These are phyloP conservation scores for Aschersonia sp. DNA, from an alignment of 2,329 filamentous ascomycete species.

Conservation along the genomic window DNA sequence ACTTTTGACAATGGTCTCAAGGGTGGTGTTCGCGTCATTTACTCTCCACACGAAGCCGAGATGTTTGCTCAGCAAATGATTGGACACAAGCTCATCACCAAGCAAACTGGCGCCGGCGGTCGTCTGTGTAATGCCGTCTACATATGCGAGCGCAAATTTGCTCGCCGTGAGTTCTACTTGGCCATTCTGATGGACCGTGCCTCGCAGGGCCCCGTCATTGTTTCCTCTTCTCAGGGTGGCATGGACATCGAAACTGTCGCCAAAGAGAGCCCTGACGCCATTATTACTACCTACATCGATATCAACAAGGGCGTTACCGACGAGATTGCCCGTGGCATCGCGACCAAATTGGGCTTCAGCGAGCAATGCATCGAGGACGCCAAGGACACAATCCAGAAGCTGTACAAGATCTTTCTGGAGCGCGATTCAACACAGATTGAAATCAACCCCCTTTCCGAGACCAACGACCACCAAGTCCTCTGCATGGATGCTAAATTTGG, in stretches of 20 bases:
- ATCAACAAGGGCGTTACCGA: conserved; percentile 93
- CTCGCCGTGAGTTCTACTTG: conserved; percentile 96
- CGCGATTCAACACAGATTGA: conserved; percentile 98
- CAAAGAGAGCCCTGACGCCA: conserved; percentile 93
- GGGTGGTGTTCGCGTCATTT: conserved; percentile 96
- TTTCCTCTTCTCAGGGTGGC: conserved; percentile 93
- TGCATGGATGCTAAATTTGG: conserved; percentile 99
- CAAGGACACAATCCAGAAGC: conserved; percentile 93
- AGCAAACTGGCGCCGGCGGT: conserved; percentile 90
- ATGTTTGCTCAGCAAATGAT: conserved; percentile 99
- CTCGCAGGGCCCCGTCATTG: conserved; percentile 83
- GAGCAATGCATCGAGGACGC: conserved; percentile 94
- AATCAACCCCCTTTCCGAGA: conserved; percentile 98
- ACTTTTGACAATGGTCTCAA: conserved; percentile 97
- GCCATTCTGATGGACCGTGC: conserved; percentile 96
- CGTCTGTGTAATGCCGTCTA: conserved; percentile 95
- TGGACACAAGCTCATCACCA: conserved; percentile 97
- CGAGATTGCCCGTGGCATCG: conserved; percentile 81
- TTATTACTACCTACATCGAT: conserved; percentile 84
- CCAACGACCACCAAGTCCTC: conserved; percentile 92
- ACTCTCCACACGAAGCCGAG: conserved; percentile 89
- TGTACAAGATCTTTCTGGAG: conserved; percentile 98
- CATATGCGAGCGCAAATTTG: conserved; percentile 99
- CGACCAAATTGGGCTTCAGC: conserved; percentile 87
- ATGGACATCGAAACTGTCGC: conserved; percentile 99